Conservation (phyloP, 2,329 filamentous ascomycete genomes). For the Xylaria hypoxylon region DNA sequence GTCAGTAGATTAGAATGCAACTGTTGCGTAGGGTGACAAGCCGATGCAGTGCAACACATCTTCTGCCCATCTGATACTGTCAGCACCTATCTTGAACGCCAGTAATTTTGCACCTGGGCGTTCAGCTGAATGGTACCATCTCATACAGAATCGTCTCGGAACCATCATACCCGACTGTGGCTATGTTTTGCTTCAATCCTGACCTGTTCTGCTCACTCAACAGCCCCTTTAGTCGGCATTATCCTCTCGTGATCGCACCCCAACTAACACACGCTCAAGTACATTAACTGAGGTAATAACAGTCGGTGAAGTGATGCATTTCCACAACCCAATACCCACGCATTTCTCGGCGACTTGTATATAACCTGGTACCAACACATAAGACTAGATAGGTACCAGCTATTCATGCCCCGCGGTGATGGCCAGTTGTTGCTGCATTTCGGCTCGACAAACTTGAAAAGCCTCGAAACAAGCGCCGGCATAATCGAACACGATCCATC, state of each 20-base stretch:
- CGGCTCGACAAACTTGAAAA: constrained; percentile 10
- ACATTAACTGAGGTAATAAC: not conserved
- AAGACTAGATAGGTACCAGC: not conserved
- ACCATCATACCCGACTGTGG: constrained; percentile 17
- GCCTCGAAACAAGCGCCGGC: constrained; percentile 34
- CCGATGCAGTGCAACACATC: constrained; percentile 15
- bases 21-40: constrained; percentile 13
- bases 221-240: constrained; percentile 7
- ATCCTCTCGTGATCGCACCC: not conserved
- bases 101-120: not conserved
- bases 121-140: constrained; percentile 2
- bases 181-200: constrained; percentile 16
- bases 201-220: not conserved
- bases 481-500: constrained; percentile 4
- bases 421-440: constrained; percentile 15
- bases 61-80: not conserved
- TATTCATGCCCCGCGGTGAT: not conserved
- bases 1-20: no score
- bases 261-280: not conserved
- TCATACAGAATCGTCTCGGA: constrained; percentile 26
- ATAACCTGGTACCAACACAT: not conserved
- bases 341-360: not conserved
- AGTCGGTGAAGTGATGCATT: constrained; percentile 25
- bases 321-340: not conserved
- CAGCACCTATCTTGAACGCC: not conserved